Evolutionary conservation across 2,329 filamentous ascomycete genomes (phyloP).

Genomic region (Lojkania enalia): DNA sequence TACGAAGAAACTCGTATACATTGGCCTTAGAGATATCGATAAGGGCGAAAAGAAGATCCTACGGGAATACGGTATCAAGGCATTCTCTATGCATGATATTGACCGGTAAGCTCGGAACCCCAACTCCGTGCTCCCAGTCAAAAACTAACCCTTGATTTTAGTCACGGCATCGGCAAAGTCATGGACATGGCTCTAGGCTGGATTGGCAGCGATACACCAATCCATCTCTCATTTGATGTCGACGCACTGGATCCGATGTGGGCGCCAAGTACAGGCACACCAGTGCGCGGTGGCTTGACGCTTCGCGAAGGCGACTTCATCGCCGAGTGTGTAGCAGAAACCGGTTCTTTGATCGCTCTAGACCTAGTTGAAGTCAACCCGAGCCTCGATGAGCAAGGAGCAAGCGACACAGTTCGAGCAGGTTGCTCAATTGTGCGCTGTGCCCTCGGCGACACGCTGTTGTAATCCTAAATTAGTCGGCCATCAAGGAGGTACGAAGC

Average conservation of each 20-base stretch:
- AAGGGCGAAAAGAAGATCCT: slow-evolving; percentile 91
- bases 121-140: not conserved
- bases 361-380: slow-evolving; percentile 61
- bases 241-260: slow-evolving; percentile 95
- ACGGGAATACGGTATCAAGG: slow-evolving; percentile 85
- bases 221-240: slow-evolving; percentile 96
- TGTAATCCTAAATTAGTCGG: slow-evolving; percentile 55
- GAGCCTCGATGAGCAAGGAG: slow-evolving; percentile 59
- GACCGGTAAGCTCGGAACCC: slow-evolving; percentile 66
- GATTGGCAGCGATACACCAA: slow-evolving; percentile 91
- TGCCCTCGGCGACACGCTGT: slow-evolving; percentile 85
- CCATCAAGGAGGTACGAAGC: slow-evolving; percentile 1
- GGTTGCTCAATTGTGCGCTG: slow-evolving; percentile 91
- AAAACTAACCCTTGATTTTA: slow-evolving; percentile 36
- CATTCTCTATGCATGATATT: slow-evolving; percentile 98
- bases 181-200: slow-evolving; percentile 98
- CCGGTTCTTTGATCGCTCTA: slow-evolving; percentile 60
- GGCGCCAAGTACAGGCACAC: slow-evolving; percentile 94
- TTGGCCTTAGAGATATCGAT: slow-evolving; percentile 91
- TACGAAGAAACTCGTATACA: slow-evolving; percentile 90
- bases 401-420: slow-evolving; percentile 83
- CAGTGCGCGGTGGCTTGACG: slow-evolving; percentile 89
- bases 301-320: slow-evolving; percentile 96
- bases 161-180: slow-evolving; percentile 89
- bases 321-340: slow-evolving; percentile 67